phyloP scores from a whole-genome alignment of 495 filamentous ascomycete species.

The Ascodesmis nigricans region DNA sequence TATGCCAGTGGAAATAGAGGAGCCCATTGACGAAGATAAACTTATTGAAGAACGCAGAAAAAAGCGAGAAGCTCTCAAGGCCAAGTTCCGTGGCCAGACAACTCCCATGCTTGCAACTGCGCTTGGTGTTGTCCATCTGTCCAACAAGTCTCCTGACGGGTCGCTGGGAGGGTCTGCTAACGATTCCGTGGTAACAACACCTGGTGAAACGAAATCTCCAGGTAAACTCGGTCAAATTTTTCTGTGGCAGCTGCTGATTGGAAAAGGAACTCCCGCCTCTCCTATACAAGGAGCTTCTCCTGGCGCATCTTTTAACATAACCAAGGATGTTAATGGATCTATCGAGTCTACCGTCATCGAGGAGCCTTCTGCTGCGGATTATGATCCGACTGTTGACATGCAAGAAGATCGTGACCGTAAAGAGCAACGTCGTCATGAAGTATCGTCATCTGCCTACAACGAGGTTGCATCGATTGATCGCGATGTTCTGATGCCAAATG shows the following conservation, averaged over 20 bases:
- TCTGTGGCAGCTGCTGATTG: too few relatives aligned
- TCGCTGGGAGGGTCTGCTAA: constrained; percentile 25
- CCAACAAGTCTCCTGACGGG: constrained; percentile 15
- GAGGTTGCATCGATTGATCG: constrained; percentile 36
- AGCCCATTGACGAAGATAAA: constrained; percentile 49
- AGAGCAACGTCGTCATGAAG: constrained; percentile 34
- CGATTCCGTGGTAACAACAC: too few relatives aligned
- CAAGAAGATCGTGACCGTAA: constrained; percentile 61
- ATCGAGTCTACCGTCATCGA: constrained; percentile 36
- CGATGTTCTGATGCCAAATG: constrained; percentile 32
- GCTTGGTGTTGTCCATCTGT: constrained; percentile 41
- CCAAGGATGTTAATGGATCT: constrained; percentile 43
- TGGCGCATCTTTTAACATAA: constrained; percentile 26
- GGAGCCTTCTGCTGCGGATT: constrained; percentile 81
- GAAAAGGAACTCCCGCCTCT: constrained; percentile 26
- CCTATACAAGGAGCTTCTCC: too few relatives aligned
- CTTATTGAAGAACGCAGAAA: constrained; percentile 71
- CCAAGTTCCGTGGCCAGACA: constrained; percentile 51
- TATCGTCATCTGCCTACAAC: constrained; percentile 38
- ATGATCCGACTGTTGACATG: constrained; percentile 87
- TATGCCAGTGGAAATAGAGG: constrained; percentile 20
- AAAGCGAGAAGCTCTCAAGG: constrained; percentile 68
- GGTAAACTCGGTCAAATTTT: constrained; percentile 17
- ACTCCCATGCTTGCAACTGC: constrained; percentile 60
- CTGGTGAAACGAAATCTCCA: too few relatives aligned